Evolutionary conservation across 2,329 filamentous ascomycete genomes (phyloP).

Genomic region (Pseudomassariella vexata): DNA sequence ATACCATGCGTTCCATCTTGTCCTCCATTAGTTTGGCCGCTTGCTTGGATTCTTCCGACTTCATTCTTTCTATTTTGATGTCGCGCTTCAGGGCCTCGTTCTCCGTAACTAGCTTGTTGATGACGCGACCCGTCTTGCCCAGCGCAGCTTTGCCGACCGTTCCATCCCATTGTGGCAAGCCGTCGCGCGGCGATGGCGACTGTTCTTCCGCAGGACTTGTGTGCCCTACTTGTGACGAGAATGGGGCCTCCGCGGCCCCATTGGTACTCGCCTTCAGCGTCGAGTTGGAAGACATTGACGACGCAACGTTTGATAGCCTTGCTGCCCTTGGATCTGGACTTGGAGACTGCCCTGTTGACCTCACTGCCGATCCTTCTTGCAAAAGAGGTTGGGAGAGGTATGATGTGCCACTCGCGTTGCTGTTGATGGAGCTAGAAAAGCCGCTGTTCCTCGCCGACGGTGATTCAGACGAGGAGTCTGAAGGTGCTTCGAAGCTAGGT

Average conservation of each 20-base stretch:
- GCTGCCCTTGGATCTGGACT: slow-evolving; percentile 9
- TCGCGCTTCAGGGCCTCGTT: slow-evolving; percentile 74
- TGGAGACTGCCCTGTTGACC: slow-evolving; percentile 20
- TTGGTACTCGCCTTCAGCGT: slow-evolving; percentile 9
- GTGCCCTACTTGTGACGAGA: not conserved
- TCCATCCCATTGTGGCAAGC: slow-evolving; percentile 50
- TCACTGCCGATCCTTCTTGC: slow-evolving; percentile 26
- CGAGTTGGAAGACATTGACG: slow-evolving; percentile 18
- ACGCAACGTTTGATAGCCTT: slow-evolving; percentile 10
- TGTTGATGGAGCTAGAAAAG: slow-evolving; percentile 52
- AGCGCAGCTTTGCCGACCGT: slow-evolving; percentile 64
- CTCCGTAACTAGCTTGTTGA: slow-evolving; percentile 75
- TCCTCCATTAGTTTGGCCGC: slow-evolving; percentile 62
- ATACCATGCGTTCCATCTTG: slow-evolving; percentile 62
- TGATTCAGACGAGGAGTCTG: slow-evolving; percentile 32
- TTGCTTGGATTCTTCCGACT: slow-evolving; percentile 66
- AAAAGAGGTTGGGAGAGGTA: slow-evolving; percentile 26
- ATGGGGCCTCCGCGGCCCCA: not conserved
- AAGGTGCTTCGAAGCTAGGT: slow-evolving; percentile 44
- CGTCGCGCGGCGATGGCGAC: slow-evolving; percentile 21
- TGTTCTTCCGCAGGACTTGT: slow-evolving; percentile 21
- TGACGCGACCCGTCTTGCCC: slow-evolving; percentile 71
- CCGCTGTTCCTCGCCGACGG: slow-evolving; percentile 39
- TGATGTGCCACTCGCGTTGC: slow-evolving; percentile 44
- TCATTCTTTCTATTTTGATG: slow-evolving; percentile 58